Evolutionary conservation across 2,329 filamentous ascomycete species (phyloP), one percentile per base, ranked within the genome.

Genomic region (Neospermospora avenae): DNA sequence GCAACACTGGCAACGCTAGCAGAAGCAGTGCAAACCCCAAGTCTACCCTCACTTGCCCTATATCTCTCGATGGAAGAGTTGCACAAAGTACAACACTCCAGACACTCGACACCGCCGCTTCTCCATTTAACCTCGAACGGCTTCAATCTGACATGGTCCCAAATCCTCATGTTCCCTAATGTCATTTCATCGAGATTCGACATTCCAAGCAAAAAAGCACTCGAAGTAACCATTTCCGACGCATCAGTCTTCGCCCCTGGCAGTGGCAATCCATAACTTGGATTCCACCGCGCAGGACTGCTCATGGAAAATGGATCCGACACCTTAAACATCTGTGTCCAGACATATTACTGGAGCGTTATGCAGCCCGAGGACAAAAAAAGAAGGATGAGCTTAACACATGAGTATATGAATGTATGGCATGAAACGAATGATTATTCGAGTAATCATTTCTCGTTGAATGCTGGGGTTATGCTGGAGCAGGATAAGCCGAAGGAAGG

Each of bases 301-400:
- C 71, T 77, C 66, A 74, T 79, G 76, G 78, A 81, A 74, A 74
- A 73, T 31, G 75, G 80, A 55, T 77, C 78, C 48, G 82, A 83
- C 55, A 68, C 74, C 20, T 80, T 78, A 35, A 81, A 78, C 55
- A 70, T 70, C 28, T 82, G 82, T 25, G 73, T 85, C 59, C 84
- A 84, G 74, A 85, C 83, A 1, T 77, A 86, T 55, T 84, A 87
- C 74, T 86, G 83, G 72, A 83, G 80, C 65, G 69, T 86, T 25
- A 77, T 77, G 70, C 80, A 51, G 48, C 18, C 48, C 18, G 11
- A 81, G 68, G 82, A 85, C 65, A 60, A 71, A 6, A 68, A 74
- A 44, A 75, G 80, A n/a, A 78, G 79, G 13, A 73, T 86, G 58
- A 86, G 87, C 74, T 72, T 82, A 54, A 80, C 80, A 2, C 84